phyloP scores from a whole-genome alignment of 2,329 filamentous ascomycete species.

The Hypoxylon sp. region DNA sequence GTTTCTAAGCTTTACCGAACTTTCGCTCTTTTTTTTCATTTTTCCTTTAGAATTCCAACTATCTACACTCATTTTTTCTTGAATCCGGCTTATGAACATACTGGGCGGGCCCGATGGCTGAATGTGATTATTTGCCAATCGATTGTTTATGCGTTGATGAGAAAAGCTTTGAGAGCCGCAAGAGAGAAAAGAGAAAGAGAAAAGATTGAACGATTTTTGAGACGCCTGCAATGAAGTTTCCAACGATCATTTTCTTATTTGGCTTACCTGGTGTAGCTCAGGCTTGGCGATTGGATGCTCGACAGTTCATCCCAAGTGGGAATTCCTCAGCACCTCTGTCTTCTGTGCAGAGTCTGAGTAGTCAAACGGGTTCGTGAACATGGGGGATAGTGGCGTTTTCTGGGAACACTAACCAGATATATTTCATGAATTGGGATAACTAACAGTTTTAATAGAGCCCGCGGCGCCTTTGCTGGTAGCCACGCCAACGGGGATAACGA shows the following conservation, averaged over 20 bases:
- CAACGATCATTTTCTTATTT: constrained; percentile 20
- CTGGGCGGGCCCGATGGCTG: constrained; percentile 29
- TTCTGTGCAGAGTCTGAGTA: constrained; percentile 15
- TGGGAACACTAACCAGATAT: constrained; percentile 2
- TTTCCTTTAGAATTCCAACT: too few relatives aligned
- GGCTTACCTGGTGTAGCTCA: constrained; percentile 34
- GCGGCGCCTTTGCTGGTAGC: constrained; percentile 32
- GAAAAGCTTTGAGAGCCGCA: constrained; percentile 25
- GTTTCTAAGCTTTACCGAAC: too few relatives aligned
- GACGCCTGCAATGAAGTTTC: constrained; percentile 28
- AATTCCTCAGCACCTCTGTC: constrained; percentile 27
- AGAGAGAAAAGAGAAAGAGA: constrained; percentile 1
- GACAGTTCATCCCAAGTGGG: constrained; percentile 32
- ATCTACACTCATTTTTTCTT: too few relatives aligned
- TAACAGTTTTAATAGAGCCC: constrained; percentile 25
- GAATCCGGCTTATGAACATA: too few relatives aligned
- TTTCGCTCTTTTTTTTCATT: too few relatives aligned
- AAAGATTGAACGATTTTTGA: constrained; percentile 16
- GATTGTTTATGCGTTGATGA: constrained; percentile 18
- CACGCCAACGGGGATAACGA: constrained; percentile 11
- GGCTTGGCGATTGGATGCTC: constrained; percentile 24
- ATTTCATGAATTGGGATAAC: constrained; percentile 1
- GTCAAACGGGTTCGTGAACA: constrained; percentile 34
- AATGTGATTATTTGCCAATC: constrained; percentile 11
- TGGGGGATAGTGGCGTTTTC: constrained; percentile 19